Conservation (phyloP, 768 basidiomycete genomes). For the Pleurotus djamor region DNA sequence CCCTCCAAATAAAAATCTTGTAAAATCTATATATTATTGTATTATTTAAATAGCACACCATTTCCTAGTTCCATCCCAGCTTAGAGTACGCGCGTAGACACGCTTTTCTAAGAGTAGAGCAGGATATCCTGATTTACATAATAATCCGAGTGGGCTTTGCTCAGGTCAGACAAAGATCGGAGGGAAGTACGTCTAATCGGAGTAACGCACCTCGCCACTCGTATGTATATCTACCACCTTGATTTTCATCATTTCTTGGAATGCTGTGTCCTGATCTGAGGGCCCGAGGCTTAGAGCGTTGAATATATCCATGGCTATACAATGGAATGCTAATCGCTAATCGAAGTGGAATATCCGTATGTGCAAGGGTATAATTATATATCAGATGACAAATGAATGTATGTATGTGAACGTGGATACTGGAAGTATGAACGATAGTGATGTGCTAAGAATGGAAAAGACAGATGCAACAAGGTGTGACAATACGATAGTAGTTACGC, state of each 20-base stretch:
- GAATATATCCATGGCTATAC: slow-evolving; percentile 14
- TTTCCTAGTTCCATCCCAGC: slow-evolving; percentile 11
- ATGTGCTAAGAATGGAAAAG: not conserved
- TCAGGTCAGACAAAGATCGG: not conserved
- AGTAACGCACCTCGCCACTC: slow-evolving; percentile 30
- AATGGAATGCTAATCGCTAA: not conserved
- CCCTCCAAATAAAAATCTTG: too few species aligned
- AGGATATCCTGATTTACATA: slow-evolving; percentile 33
- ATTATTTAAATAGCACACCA: too few species aligned
- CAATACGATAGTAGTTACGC: slow-evolving; percentile 2
- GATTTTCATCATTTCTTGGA: slow-evolving; percentile 16
- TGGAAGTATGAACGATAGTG: slow-evolving; percentile 2
- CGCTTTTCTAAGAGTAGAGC: slow-evolving; percentile 31
- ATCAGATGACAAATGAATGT: slow-evolving; percentile 4
- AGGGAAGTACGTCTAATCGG: too few species aligned
- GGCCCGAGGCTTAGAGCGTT: not conserved
- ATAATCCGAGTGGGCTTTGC: slow-evolving; percentile 35
- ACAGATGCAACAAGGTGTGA: not conserved
- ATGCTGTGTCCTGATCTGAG: not conserved
- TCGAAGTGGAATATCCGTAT: not conserved
- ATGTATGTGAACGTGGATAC: not conserved
- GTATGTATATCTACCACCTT: slow-evolving; percentile 36
- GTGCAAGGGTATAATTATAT: not conserved
- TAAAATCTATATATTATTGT: too few species aligned
- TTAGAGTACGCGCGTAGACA: slow-evolving; percentile 20